Base-by-base conservation (phyloP, 495 filamentous ascomycete genomes). In the Neurospora cerealis region DNA sequence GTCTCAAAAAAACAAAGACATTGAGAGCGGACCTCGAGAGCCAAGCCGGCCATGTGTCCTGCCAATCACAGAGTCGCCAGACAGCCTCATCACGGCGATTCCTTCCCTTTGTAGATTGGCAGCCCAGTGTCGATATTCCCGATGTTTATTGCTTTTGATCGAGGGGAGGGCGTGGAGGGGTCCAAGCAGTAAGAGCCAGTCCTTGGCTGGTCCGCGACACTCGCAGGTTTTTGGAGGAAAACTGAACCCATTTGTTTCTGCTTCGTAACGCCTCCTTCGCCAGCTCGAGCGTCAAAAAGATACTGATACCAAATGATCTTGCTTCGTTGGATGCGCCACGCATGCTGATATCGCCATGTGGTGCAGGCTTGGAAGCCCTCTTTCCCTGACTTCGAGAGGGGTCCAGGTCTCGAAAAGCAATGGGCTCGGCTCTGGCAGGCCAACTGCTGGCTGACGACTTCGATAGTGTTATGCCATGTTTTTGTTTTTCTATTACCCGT, bases 1-100 rank as follows among this genome's bases (percentile, higher is more conserved):
- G 54, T 66, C 54, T 34, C 28, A 34, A 7, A 34, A 60, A 66
- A 34, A 17, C 2, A 34, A 34, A 19, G 17, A 32, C 11, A 62
- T 34, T 19, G 13, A 62, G 54, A 32, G 54, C 54, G 54, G 54
- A 34, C 54, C 24, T 34, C 28, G 54, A 62, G 54, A 34, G 54
- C 54, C 54, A 62, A 66, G 54, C 28, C 54, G 28, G 54, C 28
- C 15, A 28, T 4, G 24, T 66, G 28, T 34, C 39, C 71, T 6
- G 17, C 71, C 71, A 72, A 72, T 72, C 44, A 69, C 24, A 19
- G 24, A 13, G 36, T 28, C 6, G 54, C 71, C 19, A 21, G 32
- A 17, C 71, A 72, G 71, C 71, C 71, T 72, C 71, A 37, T 34
- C 4, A 66, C 71, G 36, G 44, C 38, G 71, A 72, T 69, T 38